phyloP scores from a whole-genome alignment of 306 rosid genomes.

The Vigna nakashimae region DNA sequence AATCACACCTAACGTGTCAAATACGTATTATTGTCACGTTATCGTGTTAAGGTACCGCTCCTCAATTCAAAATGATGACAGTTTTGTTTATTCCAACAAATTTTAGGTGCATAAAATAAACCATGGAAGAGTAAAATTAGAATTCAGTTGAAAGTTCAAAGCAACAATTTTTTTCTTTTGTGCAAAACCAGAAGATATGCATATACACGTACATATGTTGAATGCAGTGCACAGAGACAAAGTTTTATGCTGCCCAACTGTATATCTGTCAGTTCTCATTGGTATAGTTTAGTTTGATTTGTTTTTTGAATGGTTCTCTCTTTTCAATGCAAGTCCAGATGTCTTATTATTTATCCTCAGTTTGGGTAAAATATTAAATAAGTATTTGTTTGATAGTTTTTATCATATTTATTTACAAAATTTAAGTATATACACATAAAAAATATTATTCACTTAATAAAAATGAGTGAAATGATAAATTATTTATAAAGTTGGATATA shows the following conservation, averaged over 20 bases:
- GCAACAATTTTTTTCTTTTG: too few species aligned
- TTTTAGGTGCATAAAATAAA: not conserved
- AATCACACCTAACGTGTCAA: too few species aligned
- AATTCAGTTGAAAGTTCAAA: not conserved
- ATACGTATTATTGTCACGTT: too few species aligned
- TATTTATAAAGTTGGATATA: too few species aligned
- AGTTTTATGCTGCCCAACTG: slow-evolving; percentile 1
- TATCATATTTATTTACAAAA: not conserved
- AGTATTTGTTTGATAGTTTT: not conserved
- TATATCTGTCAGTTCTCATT: not conserved
- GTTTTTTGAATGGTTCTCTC: not conserved
- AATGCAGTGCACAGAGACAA: not conserved
- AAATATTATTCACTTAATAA: not conserved
- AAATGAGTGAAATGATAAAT: too few species aligned
- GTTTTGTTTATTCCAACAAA: not conserved
- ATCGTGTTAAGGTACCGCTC: too few species aligned
- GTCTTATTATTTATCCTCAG: not conserved
- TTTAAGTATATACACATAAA: not conserved
- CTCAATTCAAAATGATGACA: not conserved
- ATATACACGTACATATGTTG: not conserved
- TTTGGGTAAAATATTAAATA: not conserved
- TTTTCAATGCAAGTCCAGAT: not conserved
- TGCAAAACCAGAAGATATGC: not conserved
- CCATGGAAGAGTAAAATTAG: not conserved
- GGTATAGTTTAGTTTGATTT: not conserved